phyloP scores from a whole-genome alignment of 257 asterid species.

The Salvia hispanica region DNA sequence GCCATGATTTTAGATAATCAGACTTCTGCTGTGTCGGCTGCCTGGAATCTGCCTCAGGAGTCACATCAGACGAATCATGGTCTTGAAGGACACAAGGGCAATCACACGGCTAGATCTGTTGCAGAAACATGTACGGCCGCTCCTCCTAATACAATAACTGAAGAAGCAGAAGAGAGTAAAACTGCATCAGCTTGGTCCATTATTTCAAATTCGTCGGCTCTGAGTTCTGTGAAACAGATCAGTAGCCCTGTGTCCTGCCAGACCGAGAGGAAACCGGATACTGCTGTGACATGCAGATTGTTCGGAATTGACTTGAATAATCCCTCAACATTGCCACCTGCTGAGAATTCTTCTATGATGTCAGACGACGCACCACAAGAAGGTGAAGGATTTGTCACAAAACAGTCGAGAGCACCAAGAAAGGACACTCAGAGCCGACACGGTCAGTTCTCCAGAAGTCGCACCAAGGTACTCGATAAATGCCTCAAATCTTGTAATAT shows the following conservation, averaged over 20 bases:
- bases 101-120: conserved; percentile 27
- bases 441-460: conserved; percentile 66
- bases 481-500: not conserved
- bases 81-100: conserved; percentile 38
- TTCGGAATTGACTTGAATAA: conserved; percentile 80
- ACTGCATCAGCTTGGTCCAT: conserved; percentile 61
- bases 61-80: conserved; percentile 37
- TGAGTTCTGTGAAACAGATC: conserved; percentile 37
- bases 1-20: conserved; percentile 41
- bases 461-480: conserved; percentile 71
- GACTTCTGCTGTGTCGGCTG: conserved; percentile 48
- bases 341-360: not conserved
- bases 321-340: conserved; percentile 33
- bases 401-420: conserved; percentile 42
- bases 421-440: conserved; percentile 65
- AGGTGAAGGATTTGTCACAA: conserved; percentile 50
- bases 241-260: conserved; percentile 26
- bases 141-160: conserved; percentile 43
- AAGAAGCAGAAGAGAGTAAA: conserved; percentile 55
- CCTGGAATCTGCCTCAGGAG: conserved; percentile 57
- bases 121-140: conserved; percentile 33
- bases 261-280: conserved; percentile 48
- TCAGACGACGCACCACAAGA: conserved; percentile 62
- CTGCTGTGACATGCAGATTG: conserved; percentile 56
- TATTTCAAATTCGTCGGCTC: conserved; percentile 42